A percentile compares a stretch with the other conserved stretches of the same genome.
Evolutionary conservation across 1,139 yeast genomes (phyloP).

Genomic region (Petasospora rhodanensis): DNA sequence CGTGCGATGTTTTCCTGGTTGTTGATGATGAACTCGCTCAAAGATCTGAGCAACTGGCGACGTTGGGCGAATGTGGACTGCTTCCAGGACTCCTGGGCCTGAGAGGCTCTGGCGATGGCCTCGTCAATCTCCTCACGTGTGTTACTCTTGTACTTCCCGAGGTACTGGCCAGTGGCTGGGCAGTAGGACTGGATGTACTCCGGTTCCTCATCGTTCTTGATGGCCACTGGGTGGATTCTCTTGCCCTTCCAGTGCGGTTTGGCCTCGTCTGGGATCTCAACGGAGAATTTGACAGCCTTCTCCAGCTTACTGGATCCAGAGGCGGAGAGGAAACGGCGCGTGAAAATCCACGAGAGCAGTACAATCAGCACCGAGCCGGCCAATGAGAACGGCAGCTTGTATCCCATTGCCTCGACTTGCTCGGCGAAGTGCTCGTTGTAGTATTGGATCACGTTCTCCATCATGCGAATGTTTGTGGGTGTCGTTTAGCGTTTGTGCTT

Average conservation of each 20-base stretch:
- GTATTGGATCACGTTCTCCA: conserved; percentile 19
- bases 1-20: conserved; percentile 86
- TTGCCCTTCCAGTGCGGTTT: conserved; percentile 92
- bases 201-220: conserved; percentile 49
- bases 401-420: too few species aligned
- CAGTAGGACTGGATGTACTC: conserved; percentile 76
- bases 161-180: conserved; percentile 90
- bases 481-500: too few species aligned
- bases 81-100: conserved; percentile 58
- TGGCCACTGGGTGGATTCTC: conserved; percentile 52
- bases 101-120: conserved; percentile 48
- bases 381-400: conserved; percentile 26
- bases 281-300: conserved; percentile 43
- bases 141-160: conserved; percentile 68
- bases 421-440: too few species aligned
- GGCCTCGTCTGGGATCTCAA: conserved; percentile 77
- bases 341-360: conserved; percentile 15
- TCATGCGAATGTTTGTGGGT: too few species aligned
- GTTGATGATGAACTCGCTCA: conserved; percentile 65
- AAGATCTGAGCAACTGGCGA: conserved; percentile 63
- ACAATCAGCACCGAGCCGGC: conserved; percentile 24
- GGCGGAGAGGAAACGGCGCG: conserved; percentile 24
- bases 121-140: conserved; percentile 65
- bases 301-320: conserved; percentile 22
- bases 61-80: conserved; percentile 57